A percentile compares a stretch with the other conserved stretches of the same genome.
phyloP scores from a whole-genome alignment of 2,329 filamentous ascomycete species.

The Fusarium phyllophilum region DNA sequence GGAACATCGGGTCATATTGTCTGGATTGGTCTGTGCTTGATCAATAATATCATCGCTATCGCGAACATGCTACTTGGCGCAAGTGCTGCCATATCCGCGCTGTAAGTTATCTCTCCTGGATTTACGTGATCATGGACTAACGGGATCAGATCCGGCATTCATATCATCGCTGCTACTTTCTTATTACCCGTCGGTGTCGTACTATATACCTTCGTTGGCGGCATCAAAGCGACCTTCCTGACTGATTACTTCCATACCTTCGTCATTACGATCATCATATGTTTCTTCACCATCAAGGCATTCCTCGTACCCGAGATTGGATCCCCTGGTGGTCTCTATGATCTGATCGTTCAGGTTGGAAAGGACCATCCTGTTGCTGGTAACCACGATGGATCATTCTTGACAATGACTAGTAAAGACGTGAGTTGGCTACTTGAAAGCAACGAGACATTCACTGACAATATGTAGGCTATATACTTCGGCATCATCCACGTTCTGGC shows the following conservation, averaged over 20 bases:
- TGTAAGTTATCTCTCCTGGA: conserved; percentile 37
- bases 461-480: conserved; percentile 57
- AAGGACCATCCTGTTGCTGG: conserved; percentile 58
- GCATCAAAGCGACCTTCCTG: conserved; percentile 55
- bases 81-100: conserved; percentile 48
- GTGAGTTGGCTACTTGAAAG: conserved; percentile 37
- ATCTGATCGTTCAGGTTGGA: conserved; percentile 59
- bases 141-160: conserved; percentile 55
- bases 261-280: conserved; percentile 62
- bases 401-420: conserved; percentile 66
- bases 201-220: conserved; percentile 53
- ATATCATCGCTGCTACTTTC: conserved; percentile 61
- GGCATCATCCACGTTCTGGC: conserved; percentile 59
- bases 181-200: conserved; percentile 53
- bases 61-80: conserved; percentile 62
- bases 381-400: conserved; percentile 60
- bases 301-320: conserved; percentile 59
- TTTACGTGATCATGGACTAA: neutral
- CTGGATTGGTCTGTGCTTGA: conserved; percentile 61
- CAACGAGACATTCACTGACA: neutral
- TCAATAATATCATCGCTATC: conserved; percentile 65
- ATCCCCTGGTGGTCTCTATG: conserved; percentile 59
- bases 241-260: conserved; percentile 66
- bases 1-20: conserved; percentile 60
- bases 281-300: conserved; percentile 59